A percentile compares a stretch with the other conserved stretches of the same genome.
Conservation (phyloP, 495 filamentous ascomycete species). For the Aspergillus kassunensis region DNA sequence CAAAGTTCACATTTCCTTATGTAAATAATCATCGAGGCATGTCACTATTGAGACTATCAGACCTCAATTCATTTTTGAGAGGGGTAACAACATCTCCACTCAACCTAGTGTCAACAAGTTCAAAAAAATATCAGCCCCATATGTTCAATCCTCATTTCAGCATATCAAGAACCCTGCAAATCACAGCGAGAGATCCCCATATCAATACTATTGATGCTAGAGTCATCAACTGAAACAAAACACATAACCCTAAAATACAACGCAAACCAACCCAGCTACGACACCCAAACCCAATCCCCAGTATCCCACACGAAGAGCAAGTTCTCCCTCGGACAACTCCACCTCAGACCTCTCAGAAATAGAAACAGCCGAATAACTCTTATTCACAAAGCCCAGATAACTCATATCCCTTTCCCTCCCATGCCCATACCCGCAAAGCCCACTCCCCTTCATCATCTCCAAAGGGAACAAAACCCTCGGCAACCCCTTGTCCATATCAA, state of each 20-base stretch:
- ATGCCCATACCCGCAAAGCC: slow-evolving; percentile 31
- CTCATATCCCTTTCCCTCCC: slow-evolving; percentile 12
- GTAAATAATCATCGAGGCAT: background rate
- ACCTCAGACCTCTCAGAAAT: no score
- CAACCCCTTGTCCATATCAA: slow-evolving; percentile 46
- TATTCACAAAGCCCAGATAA: slow-evolving; percentile 13
- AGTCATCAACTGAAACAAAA: no score
- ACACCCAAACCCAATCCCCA: background rate
- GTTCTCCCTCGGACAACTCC: background rate
- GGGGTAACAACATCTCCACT: slow-evolving; percentile 9
- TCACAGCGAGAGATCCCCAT: no score
- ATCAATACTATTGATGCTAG: no score
- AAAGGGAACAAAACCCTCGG: slow-evolving; percentile 45
- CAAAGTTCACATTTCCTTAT: background rate
- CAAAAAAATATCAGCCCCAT: no score
- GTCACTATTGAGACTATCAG: background rate
- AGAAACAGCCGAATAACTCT: background rate
- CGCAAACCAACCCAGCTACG: no score
- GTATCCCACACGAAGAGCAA: no score
- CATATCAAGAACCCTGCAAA: no score
- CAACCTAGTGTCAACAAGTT: background rate
- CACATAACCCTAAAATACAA: no score
- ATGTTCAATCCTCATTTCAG: no score
- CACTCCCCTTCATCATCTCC: slow-evolving; percentile 29
- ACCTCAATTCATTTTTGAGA: background rate